Evolutionary conservation across 768 basidiomycete genomes (phyloP), one percentile per base, ranked within the genome.

Genomic region (Russula lepida): DNA sequence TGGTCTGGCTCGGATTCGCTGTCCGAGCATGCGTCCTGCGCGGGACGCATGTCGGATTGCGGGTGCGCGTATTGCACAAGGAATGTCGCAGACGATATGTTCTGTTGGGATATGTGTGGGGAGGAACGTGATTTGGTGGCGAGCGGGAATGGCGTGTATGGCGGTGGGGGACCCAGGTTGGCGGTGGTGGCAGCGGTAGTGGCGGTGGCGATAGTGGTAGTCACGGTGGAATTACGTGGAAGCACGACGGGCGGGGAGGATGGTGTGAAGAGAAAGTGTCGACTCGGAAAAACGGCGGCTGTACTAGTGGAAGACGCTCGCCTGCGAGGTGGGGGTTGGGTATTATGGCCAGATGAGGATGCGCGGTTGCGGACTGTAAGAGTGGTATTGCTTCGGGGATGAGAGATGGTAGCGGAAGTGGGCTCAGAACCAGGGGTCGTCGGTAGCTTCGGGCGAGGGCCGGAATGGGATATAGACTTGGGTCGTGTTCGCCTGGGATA

Each of bases 111-210:
- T 30, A 66, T 57, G 39, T 66, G 60, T 7, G 66, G 58, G 4
- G 66, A 65, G 4, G 66, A 66, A 35, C 37, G 66, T 15, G 64
- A 64, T 44, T 64, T 64, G 15, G 64, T 37, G 15, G 50, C 11
- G 28, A 58, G 49, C 0, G 62, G 54, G 58, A 55, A 54, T 3
- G 54, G 64, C 19, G 57, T 49, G 58, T 57, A 58, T n/a, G 57
- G 57, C 12, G 61, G 57, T 54, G 62, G 60, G 32, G 55, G 44
- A 58, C 61, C 62, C 44, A 57, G 54, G 21, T 44, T 35, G 57
- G n/a, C 41, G 8, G 19, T 3, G 9, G 41, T 4, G n/a, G 17
- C 17, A 6, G 37, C 6, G 17, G 15, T 5, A 1, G 41, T 41
- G 7, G 41, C 4, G 3, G 39, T 41, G 1, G 39, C 9, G 39